phyloP scores from a whole-genome alignment of 331 rosid genomes.

The Spiraea crenata region DNA sequence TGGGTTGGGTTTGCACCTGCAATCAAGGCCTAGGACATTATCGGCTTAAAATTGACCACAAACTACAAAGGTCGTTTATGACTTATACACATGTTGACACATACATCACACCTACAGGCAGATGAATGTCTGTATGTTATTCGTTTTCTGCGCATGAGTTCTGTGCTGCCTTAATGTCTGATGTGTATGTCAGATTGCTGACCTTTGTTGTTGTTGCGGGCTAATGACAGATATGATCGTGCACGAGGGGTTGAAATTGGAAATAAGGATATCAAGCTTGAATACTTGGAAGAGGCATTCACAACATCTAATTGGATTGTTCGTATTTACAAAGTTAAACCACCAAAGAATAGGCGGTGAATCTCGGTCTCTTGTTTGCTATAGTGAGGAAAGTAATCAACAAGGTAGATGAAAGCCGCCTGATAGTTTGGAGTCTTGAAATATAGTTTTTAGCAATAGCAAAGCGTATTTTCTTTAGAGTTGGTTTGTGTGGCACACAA shows the following conservation, averaged over 20 bases:
- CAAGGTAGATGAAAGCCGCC: conserved; percentile 37
- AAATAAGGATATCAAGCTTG: conserved; percentile 90
- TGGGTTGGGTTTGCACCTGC: neutral
- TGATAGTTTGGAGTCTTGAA: conserved; percentile 36
- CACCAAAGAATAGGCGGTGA: conserved; percentile 97
- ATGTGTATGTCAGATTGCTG: neutral
- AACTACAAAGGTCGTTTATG: no score
- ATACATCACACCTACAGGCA: neutral
- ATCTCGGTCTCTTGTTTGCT: neutral
- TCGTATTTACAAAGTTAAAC: conserved; percentile 98
- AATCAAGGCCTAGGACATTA: neutral
- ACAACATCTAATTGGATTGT: conserved; percentile 98
- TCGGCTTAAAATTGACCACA: no score
- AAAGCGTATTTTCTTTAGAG: conserved; percentile 33
- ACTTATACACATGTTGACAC: no score
- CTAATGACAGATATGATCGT: conserved; percentile 76
- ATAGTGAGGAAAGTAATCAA: conserved; percentile 29
- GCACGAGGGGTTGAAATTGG: conserved; percentile 99
- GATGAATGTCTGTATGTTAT: neutral
- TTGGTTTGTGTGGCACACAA: conserved; percentile 42
- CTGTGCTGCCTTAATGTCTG: neutral
- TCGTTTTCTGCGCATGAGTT: neutral
- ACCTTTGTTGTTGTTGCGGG: neutral
- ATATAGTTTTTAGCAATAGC: conserved; percentile 37
- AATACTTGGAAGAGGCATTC: conserved; percentile 95